A percentile compares a stretch with the other conserved stretches of the same genome.
Evolutionary conservation across 75 land plant genomes (phyloP).

Genomic region (Picea glauca): DNA sequence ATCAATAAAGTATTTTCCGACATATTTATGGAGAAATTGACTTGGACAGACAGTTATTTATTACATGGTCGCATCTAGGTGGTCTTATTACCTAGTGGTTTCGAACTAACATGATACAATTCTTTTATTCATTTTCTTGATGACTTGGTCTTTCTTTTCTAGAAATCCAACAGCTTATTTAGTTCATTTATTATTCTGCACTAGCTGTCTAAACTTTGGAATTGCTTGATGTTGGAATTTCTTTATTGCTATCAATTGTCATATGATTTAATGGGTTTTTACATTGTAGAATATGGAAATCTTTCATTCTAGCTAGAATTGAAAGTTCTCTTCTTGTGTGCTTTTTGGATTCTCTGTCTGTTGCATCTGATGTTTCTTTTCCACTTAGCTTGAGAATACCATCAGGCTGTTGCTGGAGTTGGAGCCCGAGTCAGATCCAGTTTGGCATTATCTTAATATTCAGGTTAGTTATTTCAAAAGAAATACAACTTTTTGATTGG

Average conservation of each 20-base stretch:
- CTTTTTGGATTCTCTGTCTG: not conserved
- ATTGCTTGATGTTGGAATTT: not conserved
- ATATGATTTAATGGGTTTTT: not conserved
- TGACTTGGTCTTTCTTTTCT: too few relatives aligned
- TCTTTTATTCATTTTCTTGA: not conserved
- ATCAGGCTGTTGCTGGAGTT: conserved; percentile 90
- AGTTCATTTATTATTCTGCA: not conserved
- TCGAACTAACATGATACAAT: not conserved
- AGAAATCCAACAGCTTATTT: not conserved
- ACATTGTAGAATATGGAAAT: conserved; percentile 1
- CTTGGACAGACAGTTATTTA: not conserved
- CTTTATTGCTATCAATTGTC: not conserved
- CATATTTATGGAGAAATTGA: not conserved
- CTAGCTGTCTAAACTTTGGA: not conserved
- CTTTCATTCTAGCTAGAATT: not conserved
- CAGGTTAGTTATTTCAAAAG: conserved; percentile 46
- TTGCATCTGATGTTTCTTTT: conserved; percentile 11
- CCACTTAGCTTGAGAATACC: conserved; percentile 79
- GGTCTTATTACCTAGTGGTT: too few relatives aligned
- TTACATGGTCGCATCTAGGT: not conserved
- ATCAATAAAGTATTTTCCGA: not conserved
- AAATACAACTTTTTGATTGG: not conserved
- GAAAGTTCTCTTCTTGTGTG: not conserved
- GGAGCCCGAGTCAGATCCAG: conserved; percentile 96
- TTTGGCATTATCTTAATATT: conserved; percentile 94